Percentiles rank a stretch among this genome's conserved stretches.
These are phyloP conservation scores for Mycena latifolia DNA, from an alignment of 768 basidiomycete genomes.

Conservation along the genomic window DNA sequence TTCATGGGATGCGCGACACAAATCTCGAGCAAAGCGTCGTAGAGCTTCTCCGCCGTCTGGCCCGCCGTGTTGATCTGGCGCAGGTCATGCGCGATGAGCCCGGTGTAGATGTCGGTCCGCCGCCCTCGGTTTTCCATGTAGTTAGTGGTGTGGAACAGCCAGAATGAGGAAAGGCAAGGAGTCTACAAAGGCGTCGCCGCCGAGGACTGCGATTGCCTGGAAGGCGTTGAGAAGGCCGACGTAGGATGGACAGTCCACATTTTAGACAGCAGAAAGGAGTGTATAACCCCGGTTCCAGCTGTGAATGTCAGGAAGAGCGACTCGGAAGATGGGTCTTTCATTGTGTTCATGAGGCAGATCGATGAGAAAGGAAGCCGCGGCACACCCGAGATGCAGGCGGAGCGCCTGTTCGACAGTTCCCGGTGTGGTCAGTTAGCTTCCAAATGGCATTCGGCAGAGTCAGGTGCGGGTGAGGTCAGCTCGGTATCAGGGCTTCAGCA, in stretches of 20 bases:
- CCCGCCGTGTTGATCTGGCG: slow-evolving; percentile 48
- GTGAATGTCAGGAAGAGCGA: neutral
- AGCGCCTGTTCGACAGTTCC: too few relatives aligned
- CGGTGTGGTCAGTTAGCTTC: neutral
- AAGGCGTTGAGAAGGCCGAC: slow-evolving; percentile 25
- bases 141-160: too few relatives aligned
- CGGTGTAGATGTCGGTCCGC: slow-evolving; percentile 50
- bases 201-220: slow-evolving; percentile 17
- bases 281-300: neutral
- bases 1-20: slow-evolving; percentile 45
- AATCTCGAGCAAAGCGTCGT: slow-evolving; percentile 52
- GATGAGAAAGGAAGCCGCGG: slow-evolving; percentile 29
- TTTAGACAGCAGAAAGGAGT: slow-evolving; percentile 14
- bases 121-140: neutral
- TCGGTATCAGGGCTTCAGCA: too few relatives aligned
- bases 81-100: slow-evolving; percentile 51
- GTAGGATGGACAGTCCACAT: slow-evolving; percentile 23
- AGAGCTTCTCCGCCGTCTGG: slow-evolving; percentile 50
- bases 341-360: neutral
- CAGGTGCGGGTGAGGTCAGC: too few relatives aligned
- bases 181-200: slow-evolving; percentile 20
- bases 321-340: too few relatives aligned
- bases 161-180: slow-evolving; percentile 6
- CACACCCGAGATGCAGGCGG: too few relatives aligned
- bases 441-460: neutral